Evolutionary conservation across 1,139 yeast species (phyloP).

Genomic region (Kluyveromyces marxianus): DNA sequence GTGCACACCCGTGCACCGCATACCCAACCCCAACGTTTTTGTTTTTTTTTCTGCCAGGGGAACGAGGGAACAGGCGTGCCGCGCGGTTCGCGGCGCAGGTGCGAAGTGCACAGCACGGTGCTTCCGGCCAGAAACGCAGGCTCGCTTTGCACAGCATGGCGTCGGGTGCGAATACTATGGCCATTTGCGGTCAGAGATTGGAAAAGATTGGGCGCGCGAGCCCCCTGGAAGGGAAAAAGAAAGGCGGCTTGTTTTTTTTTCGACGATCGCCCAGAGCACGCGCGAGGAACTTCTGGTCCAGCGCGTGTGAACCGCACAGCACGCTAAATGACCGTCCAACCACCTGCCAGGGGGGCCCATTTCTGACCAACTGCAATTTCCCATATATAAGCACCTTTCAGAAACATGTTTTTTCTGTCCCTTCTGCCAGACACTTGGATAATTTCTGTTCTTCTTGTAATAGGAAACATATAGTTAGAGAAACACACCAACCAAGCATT

Average conservation of each 20-base stretch:
- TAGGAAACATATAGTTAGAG: no score
- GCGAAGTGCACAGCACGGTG: constrained; percentile 4
- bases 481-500: not conserved
- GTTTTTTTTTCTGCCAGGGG: not conserved
- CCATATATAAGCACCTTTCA: no score
- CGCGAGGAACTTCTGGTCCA: no score
- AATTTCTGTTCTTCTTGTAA: no score
- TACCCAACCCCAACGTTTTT: not conserved
- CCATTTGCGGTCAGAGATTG: not conserved
- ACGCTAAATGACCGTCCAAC: no score
- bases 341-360: no score
- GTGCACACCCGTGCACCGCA: not conserved
- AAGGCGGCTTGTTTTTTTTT: not conserved
- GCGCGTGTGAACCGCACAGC: no score
- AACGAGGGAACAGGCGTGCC: not conserved
- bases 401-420: no score
- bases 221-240: not conserved
- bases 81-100: not conserved
- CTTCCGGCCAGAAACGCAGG: not conserved
- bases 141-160: not conserved
- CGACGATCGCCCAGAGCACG: not conserved
- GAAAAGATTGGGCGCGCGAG: not conserved
- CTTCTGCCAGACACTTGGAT: no score
- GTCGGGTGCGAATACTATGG: not conserved
- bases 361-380: no score